These are phyloP conservation scores for Mrakia frigida DNA, from an alignment of 768 basidiomycete species.

Conservation along the genomic window DNA sequence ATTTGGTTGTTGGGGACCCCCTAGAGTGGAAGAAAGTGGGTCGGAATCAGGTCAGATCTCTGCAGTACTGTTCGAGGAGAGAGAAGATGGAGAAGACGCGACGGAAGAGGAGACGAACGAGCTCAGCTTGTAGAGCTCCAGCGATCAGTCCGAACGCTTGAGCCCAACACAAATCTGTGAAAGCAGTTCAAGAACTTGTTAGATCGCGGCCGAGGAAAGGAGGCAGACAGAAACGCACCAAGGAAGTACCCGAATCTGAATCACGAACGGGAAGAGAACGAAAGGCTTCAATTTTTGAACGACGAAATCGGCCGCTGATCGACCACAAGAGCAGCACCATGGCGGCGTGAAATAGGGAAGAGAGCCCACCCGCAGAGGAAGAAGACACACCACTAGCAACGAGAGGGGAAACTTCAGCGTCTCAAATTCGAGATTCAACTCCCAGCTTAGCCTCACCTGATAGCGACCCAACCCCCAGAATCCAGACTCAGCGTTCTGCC, in stretches of 20 bases:
- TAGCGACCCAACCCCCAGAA: constrained; percentile 41
- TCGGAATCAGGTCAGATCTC: background rate
- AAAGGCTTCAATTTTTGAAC: background rate
- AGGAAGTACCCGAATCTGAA: constrained; percentile 44
- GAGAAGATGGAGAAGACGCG: no score
- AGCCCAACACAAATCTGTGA: constrained; percentile 42
- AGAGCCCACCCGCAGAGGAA: constrained; percentile 40
- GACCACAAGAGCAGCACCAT: background rate
- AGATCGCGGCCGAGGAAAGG: background rate
- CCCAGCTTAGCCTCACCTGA: constrained; percentile 28
- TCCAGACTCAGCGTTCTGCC: constrained; percentile 20
- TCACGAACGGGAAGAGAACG: background rate
- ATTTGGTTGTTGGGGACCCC: constrained; percentile 36
- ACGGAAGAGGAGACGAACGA: constrained; percentile 13
- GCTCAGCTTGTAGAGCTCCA: constrained; percentile 40
- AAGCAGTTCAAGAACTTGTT: no score
- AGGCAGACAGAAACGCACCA: background rate
- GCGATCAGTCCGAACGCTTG: constrained; percentile 41
- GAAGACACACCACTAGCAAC: constrained; percentile 40
- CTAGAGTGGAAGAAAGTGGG: background rate
- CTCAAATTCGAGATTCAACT: constrained; percentile 8
- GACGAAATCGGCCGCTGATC: background rate
- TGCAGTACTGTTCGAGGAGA: no score
- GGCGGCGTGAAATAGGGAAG: background rate
- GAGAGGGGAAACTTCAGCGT: background rate